phyloP scores from a whole-genome alignment of 1,284 basidiomycete species.

The Lentinus polychrous region DNA sequence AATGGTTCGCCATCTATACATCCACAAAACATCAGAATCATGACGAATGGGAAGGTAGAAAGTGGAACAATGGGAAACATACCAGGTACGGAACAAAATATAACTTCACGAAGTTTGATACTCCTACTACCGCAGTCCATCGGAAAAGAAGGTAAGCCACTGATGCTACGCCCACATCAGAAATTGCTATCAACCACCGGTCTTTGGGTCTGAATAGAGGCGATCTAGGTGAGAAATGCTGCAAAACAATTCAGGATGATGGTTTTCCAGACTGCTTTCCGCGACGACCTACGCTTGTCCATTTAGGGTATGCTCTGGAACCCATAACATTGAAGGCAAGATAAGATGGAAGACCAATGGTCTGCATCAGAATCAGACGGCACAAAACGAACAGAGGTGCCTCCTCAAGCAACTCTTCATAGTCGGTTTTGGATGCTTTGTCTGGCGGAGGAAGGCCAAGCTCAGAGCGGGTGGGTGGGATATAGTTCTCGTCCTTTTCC shows the following conservation, averaged over 20 bases:
- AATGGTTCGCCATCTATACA: conserved; percentile 23
- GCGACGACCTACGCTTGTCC: neutral
- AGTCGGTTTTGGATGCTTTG: conserved; percentile 24
- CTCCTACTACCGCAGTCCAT: conserved; percentile 32
- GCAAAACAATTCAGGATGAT: neutral
- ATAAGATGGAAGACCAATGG: conserved; percentile 36
- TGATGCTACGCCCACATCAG: conserved; percentile 34
- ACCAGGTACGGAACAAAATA: conserved; percentile 55
- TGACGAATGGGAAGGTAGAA: neutral
- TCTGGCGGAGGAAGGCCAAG: conserved; percentile 24
- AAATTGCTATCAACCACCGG: conserved; percentile 34
- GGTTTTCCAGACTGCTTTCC: no score
- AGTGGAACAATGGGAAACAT: no score
- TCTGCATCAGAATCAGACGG: conserved; percentile 46
- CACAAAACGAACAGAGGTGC: conserved; percentile 52
- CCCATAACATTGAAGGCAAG: conserved; percentile 5
- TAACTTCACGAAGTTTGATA: conserved; percentile 27
- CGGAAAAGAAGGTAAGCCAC: conserved; percentile 32
- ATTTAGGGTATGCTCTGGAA: neutral
- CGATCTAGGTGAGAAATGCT: conserved; percentile 62
- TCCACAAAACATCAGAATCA: no score
- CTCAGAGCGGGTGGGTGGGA: conserved; percentile 25
- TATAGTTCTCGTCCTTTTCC: conserved; percentile 29
- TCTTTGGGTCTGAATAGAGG: conserved; percentile 71
- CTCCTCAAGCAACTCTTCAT: conserved; percentile 34